Evolutionary conservation across 495 filamentous ascomycete species (phyloP).

Genomic region (Tricharina praecox): DNA sequence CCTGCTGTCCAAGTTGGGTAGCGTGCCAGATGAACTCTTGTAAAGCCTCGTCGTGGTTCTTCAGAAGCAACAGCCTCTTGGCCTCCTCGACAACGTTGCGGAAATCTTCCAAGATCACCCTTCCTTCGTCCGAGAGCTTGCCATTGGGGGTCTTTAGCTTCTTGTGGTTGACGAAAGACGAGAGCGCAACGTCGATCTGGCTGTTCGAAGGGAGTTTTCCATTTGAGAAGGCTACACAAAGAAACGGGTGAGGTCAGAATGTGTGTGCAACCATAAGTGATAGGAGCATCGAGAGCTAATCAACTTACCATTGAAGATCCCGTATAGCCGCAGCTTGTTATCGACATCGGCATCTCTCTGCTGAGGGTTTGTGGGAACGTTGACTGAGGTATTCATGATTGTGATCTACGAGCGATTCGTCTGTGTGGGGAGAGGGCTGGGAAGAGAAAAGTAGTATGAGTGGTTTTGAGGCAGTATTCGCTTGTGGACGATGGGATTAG

Average conservation of each 20-base stretch:
- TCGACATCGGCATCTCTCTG: conserved; percentile 49
- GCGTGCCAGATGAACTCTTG: conserved; percentile 97
- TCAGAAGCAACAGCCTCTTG: conserved; percentile 73
- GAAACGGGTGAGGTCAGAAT: too few species aligned
- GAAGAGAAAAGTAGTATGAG: too few species aligned
- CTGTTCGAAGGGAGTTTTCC: conserved; percentile 92
- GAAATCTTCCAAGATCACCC: conserved; percentile 56
- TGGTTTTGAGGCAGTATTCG: too few species aligned
- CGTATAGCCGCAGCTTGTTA: conserved; percentile 84
- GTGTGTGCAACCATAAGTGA: too few species aligned
- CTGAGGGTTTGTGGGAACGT: conserved; percentile 28
- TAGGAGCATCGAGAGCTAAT: too few species aligned
- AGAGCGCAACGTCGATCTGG: conserved; percentile 87
- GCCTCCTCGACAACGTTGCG: conserved; percentile 72
- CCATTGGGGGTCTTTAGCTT: conserved; percentile 42
- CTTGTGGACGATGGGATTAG: too few species aligned
- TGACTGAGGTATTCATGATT: conserved; percentile 29
- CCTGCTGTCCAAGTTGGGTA: conserved; percentile 40
- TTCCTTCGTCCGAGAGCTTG: conserved; percentile 70
- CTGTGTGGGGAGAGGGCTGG: too few species aligned
- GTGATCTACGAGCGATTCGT: too few species aligned
- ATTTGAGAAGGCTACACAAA: conserved; percentile 54
- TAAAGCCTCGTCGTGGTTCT: conserved; percentile 85
- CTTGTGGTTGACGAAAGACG: conserved; percentile 46
- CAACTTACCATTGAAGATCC: conserved; percentile 57